Percentiles rank a stretch among this genome's conserved stretches.
Conservation (phyloP, 2,329 filamentous ascomycete genomes). For the Fusarium sp. region DNA sequence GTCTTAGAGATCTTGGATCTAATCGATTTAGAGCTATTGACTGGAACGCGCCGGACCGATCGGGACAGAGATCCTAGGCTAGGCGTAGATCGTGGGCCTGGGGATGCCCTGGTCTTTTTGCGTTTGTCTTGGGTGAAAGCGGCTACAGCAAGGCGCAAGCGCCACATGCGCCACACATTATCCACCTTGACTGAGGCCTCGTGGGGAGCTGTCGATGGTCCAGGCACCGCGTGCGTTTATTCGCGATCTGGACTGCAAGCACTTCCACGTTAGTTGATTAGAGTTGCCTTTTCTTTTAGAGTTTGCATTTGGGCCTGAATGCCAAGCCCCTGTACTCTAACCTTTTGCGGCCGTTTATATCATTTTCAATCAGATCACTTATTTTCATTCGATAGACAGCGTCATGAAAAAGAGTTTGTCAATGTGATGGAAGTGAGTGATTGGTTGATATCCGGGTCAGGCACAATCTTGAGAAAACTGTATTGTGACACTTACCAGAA, state of each 20-base stretch:
- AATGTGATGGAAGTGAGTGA: slow-evolving; percentile 1
- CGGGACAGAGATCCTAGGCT: slow-evolving; percentile 13
- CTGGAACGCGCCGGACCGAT: slow-evolving; percentile 38
- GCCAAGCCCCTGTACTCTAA: slow-evolving; percentile 27
- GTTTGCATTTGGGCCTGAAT: slow-evolving; percentile 28
- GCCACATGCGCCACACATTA: slow-evolving; percentile 24
- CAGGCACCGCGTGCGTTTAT: slow-evolving; percentile 24
- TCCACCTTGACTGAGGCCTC: not conserved
- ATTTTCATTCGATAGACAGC: not conserved
- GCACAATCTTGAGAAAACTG: slow-evolving; percentile 9
- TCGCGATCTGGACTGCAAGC: slow-evolving; percentile 12
- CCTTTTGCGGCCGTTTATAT: slow-evolving; percentile 16
- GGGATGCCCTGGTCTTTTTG: slow-evolving; percentile 14
- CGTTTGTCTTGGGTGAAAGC: slow-evolving; percentile 27
- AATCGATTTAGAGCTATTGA: slow-evolving; percentile 14
- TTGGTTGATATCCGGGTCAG: slow-evolving; percentile 7
- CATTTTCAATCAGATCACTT: not conserved
- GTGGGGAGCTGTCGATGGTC: not conserved
- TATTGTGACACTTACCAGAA: slow-evolving; percentile 14
- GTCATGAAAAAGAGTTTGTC: slow-evolving; percentile 1
- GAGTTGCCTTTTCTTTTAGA: slow-evolving; percentile 11
- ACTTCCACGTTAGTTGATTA: slow-evolving; percentile 9
- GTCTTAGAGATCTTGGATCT: slow-evolving; percentile 7
- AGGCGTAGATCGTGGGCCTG: slow-evolving; percentile 4
- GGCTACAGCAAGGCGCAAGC: slow-evolving; percentile 14